A percentile compares a stretch with the other conserved stretches of the same genome.
Conservation (phyloP, 768 basidiomycete genomes). For the Saitozyma sp. region DNA sequence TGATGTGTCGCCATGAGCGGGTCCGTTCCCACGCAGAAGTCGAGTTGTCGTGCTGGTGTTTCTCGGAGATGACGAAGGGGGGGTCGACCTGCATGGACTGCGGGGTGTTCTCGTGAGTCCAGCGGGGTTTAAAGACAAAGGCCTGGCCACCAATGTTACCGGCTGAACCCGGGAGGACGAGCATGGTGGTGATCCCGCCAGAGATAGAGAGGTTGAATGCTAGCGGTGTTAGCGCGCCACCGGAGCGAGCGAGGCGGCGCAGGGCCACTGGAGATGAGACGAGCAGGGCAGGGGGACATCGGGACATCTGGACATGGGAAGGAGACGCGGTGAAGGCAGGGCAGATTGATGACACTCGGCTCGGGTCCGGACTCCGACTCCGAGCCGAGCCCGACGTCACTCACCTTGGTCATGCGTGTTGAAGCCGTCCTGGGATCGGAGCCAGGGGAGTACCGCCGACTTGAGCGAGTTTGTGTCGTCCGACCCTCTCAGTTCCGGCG, state of each 20-base stretch:
- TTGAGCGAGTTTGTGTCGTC: constrained; percentile 66
- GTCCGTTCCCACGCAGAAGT: constrained; percentile 55
- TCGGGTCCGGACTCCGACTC: too few relatives aligned
- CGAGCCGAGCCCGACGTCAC: too few relatives aligned
- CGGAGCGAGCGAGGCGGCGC: too few relatives aligned
- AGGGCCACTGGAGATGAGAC: too few relatives aligned
- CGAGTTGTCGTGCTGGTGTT: constrained; percentile 23
- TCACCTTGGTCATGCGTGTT: constrained; percentile 70
- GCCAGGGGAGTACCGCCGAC: constrained; percentile 61
- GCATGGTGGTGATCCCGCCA: constrained; percentile 83
- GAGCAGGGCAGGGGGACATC: too few relatives aligned
- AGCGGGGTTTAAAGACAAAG: constrained; percentile 72
- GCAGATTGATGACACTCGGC: too few relatives aligned
- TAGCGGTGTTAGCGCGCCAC: constrained; percentile 20
- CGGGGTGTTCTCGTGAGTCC: constrained; percentile 68
- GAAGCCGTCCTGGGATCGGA: constrained; percentile 78
- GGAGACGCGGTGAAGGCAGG: too few relatives aligned
- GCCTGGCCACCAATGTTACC: constrained; percentile 67
- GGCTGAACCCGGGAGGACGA: constrained; percentile 69
- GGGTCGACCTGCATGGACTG: constrained; percentile 72
- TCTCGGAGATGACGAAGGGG: constrained; percentile 58
- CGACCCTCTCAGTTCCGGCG: constrained; percentile 60
- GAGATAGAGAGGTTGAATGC: constrained; percentile 71
- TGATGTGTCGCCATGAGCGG: constrained; percentile 75
- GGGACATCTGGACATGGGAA: too few relatives aligned